A percentile compares a stretch with the other conserved stretches of the same genome.
Evolutionary conservation across 169 alveolate species (phyloP).

Genomic region (Plasmodium fragile): DNA sequence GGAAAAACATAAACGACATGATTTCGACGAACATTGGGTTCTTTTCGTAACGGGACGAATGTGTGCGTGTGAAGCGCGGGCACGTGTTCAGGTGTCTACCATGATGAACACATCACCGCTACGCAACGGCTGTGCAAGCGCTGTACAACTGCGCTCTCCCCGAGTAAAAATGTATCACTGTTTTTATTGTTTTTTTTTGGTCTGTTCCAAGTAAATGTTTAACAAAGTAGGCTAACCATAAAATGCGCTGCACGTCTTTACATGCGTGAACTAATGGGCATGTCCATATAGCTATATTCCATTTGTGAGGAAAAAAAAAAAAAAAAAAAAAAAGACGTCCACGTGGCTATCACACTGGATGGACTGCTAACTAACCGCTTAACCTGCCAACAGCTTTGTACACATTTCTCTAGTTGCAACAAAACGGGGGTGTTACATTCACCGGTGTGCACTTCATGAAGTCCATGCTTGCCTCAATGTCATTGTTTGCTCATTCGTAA

Average conservation of each 20-base stretch:
- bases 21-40: conserved; percentile 43
- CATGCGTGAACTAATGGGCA: not conserved
- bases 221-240: not conserved
- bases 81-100: not conserved
- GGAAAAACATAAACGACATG: conserved; percentile 70
- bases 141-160: not conserved
- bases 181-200: too few species aligned
- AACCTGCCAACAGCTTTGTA: not conserved
- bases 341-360: not conserved
- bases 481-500: not conserved
- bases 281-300: not conserved
- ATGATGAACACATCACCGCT: not conserved
- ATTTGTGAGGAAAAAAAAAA: not conserved
- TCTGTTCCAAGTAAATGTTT: not conserved
- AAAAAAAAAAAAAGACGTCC: not conserved
- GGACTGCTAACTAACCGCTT: not conserved
- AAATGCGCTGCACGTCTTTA: not conserved
- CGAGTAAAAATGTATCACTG: not conserved
- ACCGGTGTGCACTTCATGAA: not conserved
- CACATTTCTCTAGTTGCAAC: not conserved
- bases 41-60: not conserved
- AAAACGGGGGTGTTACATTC: not conserved
- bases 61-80: not conserved
- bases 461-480: not conserved
- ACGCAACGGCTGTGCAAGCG: too few species aligned